Evolutionary conservation across 2,329 filamentous ascomycete species (phyloP), one percentile per base, ranked within the genome.

Genomic region (Colletotrichum musicola): DNA sequence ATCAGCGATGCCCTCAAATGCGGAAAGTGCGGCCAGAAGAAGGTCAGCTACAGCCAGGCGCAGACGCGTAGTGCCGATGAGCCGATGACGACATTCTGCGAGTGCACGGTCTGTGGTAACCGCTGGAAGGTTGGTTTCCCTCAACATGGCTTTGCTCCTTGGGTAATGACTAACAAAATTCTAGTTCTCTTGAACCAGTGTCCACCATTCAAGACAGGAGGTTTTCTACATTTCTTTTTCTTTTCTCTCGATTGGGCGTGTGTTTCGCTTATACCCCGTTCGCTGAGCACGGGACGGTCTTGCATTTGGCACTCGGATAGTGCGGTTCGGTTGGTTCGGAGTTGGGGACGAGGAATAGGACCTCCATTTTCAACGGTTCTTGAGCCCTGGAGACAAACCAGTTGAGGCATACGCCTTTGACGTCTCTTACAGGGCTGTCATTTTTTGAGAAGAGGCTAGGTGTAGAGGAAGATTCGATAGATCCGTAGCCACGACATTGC

Each of bases 11-110:
- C 91, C 65, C 86, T 98, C 76, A 91, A 93, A 81, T 99, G 96
- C 83, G 89, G 94, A 77, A 95, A 94, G 81, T 99, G 96, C 82
- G 93, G 93, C 75, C 88, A 97, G 87, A 95, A 93, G 85, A 95
- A 94, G 85, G 96, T 98, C 77, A 94, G 92, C 81, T 99, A 99
- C 82, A 94, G 90, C 56, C 96, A 99, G 83, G 96, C 96, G 4
- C 96, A 99, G 85, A 99, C 96, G 16, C 88, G 96, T 72, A 93
- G 90, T 83, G 96, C 96, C 73, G 96, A 99, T 88, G 96, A 98
- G 83, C 95, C 95, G 73, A 92, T 92, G 90, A 92, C 90, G 70
- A 92, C 90, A 42, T 92, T 92, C 79, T 92, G 90, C 81, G 89
- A 91, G 77, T 92, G 90, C 77, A 89, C 88, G 76, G 84, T 88